These are phyloP conservation scores for Ceratocystis huliohia DNA, from an alignment of 2,329 filamentous ascomycete species.

Conservation along the genomic window DNA sequence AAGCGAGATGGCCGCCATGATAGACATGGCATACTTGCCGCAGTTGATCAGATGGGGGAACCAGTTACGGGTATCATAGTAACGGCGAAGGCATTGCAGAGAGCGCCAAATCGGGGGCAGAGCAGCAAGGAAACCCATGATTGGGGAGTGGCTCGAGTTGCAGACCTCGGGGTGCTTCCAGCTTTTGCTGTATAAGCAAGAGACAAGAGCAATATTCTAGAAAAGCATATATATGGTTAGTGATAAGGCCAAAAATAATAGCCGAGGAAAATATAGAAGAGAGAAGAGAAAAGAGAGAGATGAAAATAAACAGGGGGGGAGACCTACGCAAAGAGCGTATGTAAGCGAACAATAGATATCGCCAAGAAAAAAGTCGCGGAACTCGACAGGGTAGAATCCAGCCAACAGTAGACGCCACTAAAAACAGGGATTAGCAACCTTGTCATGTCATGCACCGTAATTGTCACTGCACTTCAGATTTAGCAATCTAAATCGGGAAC, in stretches of 20 bases:
- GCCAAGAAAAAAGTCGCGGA: constrained; percentile 91
- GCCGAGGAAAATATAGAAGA: constrained; percentile 22
- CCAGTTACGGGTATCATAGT: constrained; percentile 68
- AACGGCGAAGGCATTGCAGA: constrained; percentile 81
- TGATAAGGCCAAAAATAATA: background rate
- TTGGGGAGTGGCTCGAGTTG: constrained; percentile 71
- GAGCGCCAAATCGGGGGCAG: constrained; percentile 83
- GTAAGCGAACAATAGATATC: constrained; percentile 96
- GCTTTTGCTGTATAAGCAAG: constrained; percentile 72
- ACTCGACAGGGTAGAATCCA: constrained; percentile 85
- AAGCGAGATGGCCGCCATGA: constrained; percentile 63
- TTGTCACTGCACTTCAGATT: constrained; percentile 3
- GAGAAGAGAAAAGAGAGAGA: constrained; percentile 13
- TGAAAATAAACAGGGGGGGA: background rate
- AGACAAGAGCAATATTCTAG: constrained; percentile 83
- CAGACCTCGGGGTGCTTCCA: constrained; percentile 67
- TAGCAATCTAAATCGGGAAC: background rate
- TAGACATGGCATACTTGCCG: constrained; percentile 80
- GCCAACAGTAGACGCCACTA: constrained; percentile 59
- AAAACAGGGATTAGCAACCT: constrained; percentile 36
- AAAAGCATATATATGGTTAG: background rate
- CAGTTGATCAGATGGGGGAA: constrained; percentile 91
- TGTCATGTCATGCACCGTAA: background rate
- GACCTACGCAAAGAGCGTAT: constrained; percentile 48
- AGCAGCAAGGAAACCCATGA: constrained; percentile 73